These are phyloP conservation scores for Houttuynia cordata DNA, from an alignment of 164 flowering plant species.

Conservation along the genomic window DNA sequence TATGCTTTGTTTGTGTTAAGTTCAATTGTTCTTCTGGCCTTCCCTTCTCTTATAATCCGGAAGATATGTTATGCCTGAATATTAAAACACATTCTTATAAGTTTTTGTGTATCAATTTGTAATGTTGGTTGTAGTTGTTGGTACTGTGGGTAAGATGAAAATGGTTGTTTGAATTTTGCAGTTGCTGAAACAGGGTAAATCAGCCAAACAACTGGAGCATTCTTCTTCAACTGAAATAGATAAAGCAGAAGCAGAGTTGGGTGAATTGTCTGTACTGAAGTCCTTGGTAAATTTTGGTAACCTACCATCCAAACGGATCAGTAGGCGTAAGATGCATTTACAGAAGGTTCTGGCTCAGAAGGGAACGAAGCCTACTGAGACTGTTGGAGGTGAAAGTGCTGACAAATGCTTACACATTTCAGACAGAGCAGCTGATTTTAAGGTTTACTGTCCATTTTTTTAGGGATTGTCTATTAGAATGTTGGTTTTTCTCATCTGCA, in stretches of 20 bases:
- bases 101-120: neutral
- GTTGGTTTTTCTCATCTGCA: neutral
- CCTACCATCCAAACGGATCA: conserved; percentile 43
- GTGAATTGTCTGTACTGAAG: conserved; percentile 28
- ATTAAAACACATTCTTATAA: neutral
- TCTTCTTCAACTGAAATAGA: conserved; percentile 37
- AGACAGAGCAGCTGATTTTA: conserved; percentile 25
- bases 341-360: conserved; percentile 17
- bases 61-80: neutral
- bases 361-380: conserved; percentile 28
- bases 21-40: neutral
- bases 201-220: conserved; percentile 27
- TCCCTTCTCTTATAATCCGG: neutral
- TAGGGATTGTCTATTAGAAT: conserved; percentile 1
- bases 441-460: conserved; percentile 21
- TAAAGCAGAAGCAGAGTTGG: conserved; percentile 25
- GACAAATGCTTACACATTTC: conserved; percentile 13
- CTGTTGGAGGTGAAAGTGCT: conserved; percentile 17
- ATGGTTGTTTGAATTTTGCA: conserved; percentile 22
- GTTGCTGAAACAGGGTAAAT: conserved; percentile 26
- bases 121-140: neutral
- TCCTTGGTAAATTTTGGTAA: conserved; percentile 23
- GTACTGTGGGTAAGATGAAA: conserved; percentile 16
- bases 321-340: conserved; percentile 56
- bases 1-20: neutral